Evolutionary conservation across 257 asterid species (phyloP).

Genomic region (Petrea volubilis): DNA sequence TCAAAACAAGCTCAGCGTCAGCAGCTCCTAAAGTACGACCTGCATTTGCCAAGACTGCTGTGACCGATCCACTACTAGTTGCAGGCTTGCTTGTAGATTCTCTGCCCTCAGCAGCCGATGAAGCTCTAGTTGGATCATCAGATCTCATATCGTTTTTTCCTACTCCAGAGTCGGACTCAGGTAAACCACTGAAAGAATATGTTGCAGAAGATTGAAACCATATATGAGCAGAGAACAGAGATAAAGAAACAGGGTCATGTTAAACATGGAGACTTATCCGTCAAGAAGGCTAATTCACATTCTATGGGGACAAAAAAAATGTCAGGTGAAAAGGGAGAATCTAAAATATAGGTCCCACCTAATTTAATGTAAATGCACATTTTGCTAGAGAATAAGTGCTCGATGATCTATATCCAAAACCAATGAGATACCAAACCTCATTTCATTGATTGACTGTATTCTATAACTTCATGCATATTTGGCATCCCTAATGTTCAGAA

Average conservation of each 20-base stretch:
- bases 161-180: conserved; percentile 52
- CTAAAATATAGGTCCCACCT: conserved; percentile 7
- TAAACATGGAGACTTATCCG: conserved; percentile 8
- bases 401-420: conserved; percentile 13
- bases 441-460: conserved; percentile 7
- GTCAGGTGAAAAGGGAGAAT: conserved; percentile 10
- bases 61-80: conserved; percentile 44
- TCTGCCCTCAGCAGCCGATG: conserved; percentile 43
- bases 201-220: conserved; percentile 25
- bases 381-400: conserved; percentile 5
- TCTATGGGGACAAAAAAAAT: background rate
- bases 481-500: conserved; percentile 12
- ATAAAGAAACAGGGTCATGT: conserved; percentile 19
- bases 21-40: conserved; percentile 75
- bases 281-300: conserved; percentile 13
- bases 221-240: conserved; percentile 14
- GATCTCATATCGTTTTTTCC: conserved; percentile 35
- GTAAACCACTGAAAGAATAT: conserved; percentile 48
- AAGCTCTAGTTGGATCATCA: conserved; percentile 37
- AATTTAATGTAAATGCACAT: background rate
- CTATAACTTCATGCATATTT: conserved; percentile 9
- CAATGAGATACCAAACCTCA: conserved; percentile 8
- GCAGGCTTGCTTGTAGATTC: conserved; percentile 40
- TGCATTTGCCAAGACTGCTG: conserved; percentile 68
- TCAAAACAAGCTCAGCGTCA: conserved; percentile 80